These are phyloP conservation scores for Exophiala viscosa DNA, from an alignment of 2,329 filamentous ascomycete species.

Conservation along the genomic window DNA sequence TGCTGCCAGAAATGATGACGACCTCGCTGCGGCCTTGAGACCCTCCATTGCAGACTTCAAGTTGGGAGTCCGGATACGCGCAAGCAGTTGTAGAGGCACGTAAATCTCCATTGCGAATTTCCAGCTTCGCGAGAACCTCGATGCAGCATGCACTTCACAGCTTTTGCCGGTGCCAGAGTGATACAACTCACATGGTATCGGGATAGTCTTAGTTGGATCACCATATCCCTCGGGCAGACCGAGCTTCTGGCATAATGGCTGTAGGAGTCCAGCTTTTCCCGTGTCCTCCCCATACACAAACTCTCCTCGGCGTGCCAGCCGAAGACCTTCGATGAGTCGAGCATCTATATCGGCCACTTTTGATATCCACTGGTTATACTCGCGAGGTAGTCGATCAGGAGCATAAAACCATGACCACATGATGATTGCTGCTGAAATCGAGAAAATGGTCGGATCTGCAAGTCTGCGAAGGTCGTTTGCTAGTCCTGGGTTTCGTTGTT, in stretches of 20 bases:
- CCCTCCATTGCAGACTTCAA: conserved; percentile 46
- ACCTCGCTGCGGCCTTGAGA: conserved; percentile 60
- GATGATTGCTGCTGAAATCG: conserved; percentile 66
- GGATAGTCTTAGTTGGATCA: conserved; percentile 64
- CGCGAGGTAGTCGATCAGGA: conserved; percentile 64
- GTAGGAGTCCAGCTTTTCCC: conserved; percentile 64
- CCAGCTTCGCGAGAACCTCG: conserved; percentile 66
- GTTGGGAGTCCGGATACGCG: conserved; percentile 47
- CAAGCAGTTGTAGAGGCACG: conserved; percentile 67
- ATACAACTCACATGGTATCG: conserved; percentile 78
- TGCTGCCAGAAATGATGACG: conserved; percentile 70
- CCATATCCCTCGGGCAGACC: conserved; percentile 66
- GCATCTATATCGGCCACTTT: conserved; percentile 70
- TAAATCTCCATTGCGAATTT: conserved; percentile 73
- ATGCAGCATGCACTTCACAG: conserved; percentile 70
- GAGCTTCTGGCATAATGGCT: conserved; percentile 69
- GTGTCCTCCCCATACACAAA: conserved; percentile 72
- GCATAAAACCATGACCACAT: conserved; percentile 90
- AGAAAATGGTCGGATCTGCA: conserved; percentile 69
- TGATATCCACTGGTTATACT: conserved; percentile 79
- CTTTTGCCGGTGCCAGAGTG: conserved; percentile 73
- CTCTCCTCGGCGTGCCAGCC: conserved; percentile 59
- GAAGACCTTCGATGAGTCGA: conserved; percentile 70
- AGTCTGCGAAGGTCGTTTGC: conserved; percentile 43
- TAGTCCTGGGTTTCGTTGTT: conserved; percentile 30